Conservation (phyloP, 352 stramenopile species). For the Paralagenidium karlingii region DNA sequence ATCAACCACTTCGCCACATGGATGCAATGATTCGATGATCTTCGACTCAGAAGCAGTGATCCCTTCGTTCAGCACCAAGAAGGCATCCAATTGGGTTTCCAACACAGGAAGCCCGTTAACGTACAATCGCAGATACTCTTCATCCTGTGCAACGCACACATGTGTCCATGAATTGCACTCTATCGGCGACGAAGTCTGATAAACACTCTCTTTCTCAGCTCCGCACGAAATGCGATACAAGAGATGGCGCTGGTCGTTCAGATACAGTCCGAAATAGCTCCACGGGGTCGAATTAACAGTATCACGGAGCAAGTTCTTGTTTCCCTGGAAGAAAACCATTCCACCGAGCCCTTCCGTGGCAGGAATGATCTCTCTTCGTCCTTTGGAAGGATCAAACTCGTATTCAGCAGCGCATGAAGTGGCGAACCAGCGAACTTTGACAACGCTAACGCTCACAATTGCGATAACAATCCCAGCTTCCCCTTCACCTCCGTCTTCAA, state of each 20-base stretch:
- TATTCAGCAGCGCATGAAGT: slow-evolving; percentile 16
- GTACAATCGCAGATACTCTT: slow-evolving; percentile 43
- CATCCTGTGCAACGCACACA: slow-evolving; percentile 49
- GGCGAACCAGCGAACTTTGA: slow-evolving; percentile 37
- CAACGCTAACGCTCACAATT: slow-evolving; percentile 22
- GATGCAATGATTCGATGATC: slow-evolving; percentile 53
- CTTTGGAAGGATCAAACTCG: slow-evolving; percentile 35
- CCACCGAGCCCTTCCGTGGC: slow-evolving; percentile 37
- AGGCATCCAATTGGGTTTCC: slow-evolving; percentile 52
- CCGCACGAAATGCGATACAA: slow-evolving; percentile 51
- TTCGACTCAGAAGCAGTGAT: slow-evolving; percentile 23
- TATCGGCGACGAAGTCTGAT: slow-evolving; percentile 51
- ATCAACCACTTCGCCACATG: slow-evolving; percentile 27
- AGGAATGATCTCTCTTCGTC: slow-evolving; percentile 38
- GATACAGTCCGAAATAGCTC: slow-evolving; percentile 58
- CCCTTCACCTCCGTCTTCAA: slow-evolving; percentile 6
- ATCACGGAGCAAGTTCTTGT: slow-evolving; percentile 41
- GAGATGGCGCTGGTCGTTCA: slow-evolving; percentile 49
- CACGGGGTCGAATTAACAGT: slow-evolving; percentile 28
- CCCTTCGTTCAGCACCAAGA: slow-evolving; percentile 33
- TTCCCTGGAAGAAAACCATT: slow-evolving; percentile 59
- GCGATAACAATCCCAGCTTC: slow-evolving; percentile 26
- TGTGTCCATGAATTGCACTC: slow-evolving; percentile 51
- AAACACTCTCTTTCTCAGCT: slow-evolving; percentile 38
- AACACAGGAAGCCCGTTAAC: slow-evolving; percentile 51